These are phyloP conservation scores for Stephania cephalantha DNA, from an alignment of 164 flowering plant species.

Conservation along the genomic window DNA sequence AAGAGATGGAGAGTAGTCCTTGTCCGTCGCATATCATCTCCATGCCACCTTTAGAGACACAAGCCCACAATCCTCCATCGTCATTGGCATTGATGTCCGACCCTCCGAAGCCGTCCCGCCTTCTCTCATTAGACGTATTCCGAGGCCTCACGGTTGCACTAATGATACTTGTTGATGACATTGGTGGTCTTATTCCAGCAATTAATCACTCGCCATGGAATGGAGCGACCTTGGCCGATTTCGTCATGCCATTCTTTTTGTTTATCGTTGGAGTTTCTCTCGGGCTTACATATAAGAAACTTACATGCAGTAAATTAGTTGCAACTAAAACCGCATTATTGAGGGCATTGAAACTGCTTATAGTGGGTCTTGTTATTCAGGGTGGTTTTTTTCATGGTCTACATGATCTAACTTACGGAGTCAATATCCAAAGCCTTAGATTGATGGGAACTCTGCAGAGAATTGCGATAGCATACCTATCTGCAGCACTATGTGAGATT, in stretches of 20 bases:
- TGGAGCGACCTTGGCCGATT: constrained; percentile 12
- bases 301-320: not conserved
- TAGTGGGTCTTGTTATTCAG: constrained; percentile 3
- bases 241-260: constrained; percentile 12
- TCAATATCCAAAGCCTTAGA: constrained; percentile 1
- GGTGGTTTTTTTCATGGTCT: constrained; percentile 11
- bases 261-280: constrained; percentile 14
- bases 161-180: constrained; percentile 14
- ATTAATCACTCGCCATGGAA: constrained; percentile 15
- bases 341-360: constrained; percentile 6
- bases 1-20: no score
- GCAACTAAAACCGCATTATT: constrained; percentile 11
- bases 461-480: constrained; percentile 12
- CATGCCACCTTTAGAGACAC: not conserved
- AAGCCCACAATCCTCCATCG: not conserved
- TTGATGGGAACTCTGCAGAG: constrained; percentile 10
- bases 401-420: constrained; percentile 8
- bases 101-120: not conserved
- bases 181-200: constrained; percentile 10
- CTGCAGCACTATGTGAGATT: constrained; percentile 68
- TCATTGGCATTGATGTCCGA: no score
- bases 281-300: constrained; percentile 9
- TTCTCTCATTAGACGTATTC: constrained; percentile 10
- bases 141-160: constrained; percentile 10
- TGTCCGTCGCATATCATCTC: not conserved